These are phyloP conservation scores for Ambrosiella beaveri DNA, from an alignment of 2,329 filamentous ascomycete genomes.

Conservation along the genomic window DNA sequence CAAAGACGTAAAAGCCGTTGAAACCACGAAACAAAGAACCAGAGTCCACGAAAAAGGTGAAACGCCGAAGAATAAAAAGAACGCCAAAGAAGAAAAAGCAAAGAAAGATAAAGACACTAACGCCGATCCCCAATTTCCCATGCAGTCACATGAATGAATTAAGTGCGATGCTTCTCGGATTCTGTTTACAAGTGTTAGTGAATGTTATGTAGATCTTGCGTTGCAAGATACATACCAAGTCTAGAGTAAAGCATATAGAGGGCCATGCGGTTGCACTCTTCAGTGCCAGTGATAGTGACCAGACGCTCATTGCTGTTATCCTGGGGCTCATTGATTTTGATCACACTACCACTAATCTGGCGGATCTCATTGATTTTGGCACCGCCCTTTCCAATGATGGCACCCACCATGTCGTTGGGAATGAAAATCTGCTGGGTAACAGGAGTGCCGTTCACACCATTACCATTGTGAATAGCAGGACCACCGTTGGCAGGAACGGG, in stretches of 20 bases:
- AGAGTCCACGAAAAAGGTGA: neutral
- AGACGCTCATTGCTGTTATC: conserved; percentile 97
- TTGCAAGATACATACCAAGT: conserved; percentile 47
- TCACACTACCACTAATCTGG: conserved; percentile 90
- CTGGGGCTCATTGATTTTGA: conserved; percentile 99
- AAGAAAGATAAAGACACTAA: conserved; percentile 8
- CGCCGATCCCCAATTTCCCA: conserved; percentile 11
- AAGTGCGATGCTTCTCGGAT: conserved; percentile 30
- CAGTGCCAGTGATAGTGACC: conserved; percentile 92
- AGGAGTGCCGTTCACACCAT: conserved; percentile 40
- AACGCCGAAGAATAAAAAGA: conserved; percentile 4
- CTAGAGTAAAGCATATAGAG: conserved; percentile 97
- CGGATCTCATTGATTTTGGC: conserved; percentile 99
- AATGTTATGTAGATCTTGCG: neutral
- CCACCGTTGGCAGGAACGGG: conserved; percentile 37
- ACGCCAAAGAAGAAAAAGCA: conserved; percentile 10
- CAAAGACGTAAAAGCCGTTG: no score
- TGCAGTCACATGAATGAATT: conserved; percentile 11
- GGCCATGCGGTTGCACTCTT: conserved; percentile 99
- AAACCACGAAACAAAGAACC: neutral
- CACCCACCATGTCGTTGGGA: conserved; percentile 98
- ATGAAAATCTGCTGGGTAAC: conserved; percentile 98
- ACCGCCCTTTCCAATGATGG: conserved; percentile 96
- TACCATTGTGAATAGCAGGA: conserved; percentile 33
- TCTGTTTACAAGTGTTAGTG: conserved; percentile 19